Evolutionary conservation across 768 basidiomycete species (phyloP), one percentile per base, ranked within the genome.

Genomic region (Boletus rubropictus): DNA sequence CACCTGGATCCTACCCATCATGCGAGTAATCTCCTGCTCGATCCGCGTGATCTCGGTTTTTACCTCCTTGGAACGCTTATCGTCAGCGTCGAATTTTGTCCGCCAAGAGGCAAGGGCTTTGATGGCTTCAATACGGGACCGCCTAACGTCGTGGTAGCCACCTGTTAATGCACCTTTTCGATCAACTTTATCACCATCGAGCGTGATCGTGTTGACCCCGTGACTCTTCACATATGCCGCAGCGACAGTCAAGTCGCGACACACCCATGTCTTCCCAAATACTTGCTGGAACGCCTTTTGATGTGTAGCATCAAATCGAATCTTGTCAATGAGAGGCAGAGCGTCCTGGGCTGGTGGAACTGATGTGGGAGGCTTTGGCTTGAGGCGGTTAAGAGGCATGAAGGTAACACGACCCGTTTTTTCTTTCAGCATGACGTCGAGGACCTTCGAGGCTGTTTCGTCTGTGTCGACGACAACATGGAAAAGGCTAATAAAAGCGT

Each of bases 401-500:
- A 98, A 97, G 0, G 96, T 99, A 7, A 99, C 89, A 42, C 96
- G 84, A 2, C 95, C 96, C 10, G 82, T 87, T 64, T 88, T 90
- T 63, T 98, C 93, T 59, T 83, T 83, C 57, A 93, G 72, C 95
- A 99, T 97, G 54, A 86, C 73, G 17, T 96, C 89, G 11, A 99
- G 80, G n/a, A 98, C 83, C 60, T 79, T 81, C 3, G 84, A 84
- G 1, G 93, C 96, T 0, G 93, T 98, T 35, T 84, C 86, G 60
- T 98, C 96, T n/a, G 78, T 88, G 63, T 99, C 95, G 50, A 98
- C 95, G 1, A 98, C 95, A 33, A 98, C 86, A 58, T 99, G 95
- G 72, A 97, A 99, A 22, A 99, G 70, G 60, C 95, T 64, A 4
- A 24, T 1, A 33, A 32, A 7, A 4, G 17, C 3, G 60, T 48